These are phyloP conservation scores for Aureobasidium mangrovei DNA, from an alignment of 2,329 filamentous ascomycete genomes.

Conservation along the genomic window DNA sequence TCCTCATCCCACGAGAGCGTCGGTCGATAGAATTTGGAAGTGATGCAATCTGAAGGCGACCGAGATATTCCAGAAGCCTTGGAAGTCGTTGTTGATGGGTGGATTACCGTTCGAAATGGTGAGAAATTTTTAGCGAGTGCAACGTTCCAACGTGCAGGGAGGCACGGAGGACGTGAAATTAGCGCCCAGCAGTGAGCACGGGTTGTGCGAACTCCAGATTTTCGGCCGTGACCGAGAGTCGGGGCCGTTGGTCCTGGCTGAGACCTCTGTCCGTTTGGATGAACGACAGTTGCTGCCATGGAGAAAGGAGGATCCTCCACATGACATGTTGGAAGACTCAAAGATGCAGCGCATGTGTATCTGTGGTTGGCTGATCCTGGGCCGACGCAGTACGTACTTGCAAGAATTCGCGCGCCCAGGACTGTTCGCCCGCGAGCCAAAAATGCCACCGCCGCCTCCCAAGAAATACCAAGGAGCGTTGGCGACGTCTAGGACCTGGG, in stretches of 20 bases:
- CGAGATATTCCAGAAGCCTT: conserved; percentile 3
- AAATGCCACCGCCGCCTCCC: conserved; percentile 3
- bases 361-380: not conserved
- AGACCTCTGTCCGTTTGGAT: not conserved
- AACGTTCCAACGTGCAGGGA: not conserved
- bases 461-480: conserved; percentile 13
- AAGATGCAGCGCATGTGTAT: not conserved
- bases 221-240: not conserved
- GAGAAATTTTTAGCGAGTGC: conserved; percentile 6
- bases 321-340: not conserved
- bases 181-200: not conserved
- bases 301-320: not conserved
- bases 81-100: not conserved
- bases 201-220: conserved; percentile 4
- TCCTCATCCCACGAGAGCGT: not conserved
- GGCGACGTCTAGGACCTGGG: conserved; percentile 10
- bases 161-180: conserved; percentile 1
- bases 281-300: not conserved
- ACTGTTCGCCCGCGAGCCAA: not conserved
- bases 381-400: not conserved
- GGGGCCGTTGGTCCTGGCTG: not conserved
- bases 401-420: conserved; percentile 11
- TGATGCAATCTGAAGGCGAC: not conserved
- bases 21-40: not conserved
- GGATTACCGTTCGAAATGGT: not conserved